Base-by-base conservation (phyloP, 345 rosid genomes). In the Melastoma malabathricum region DNA sequence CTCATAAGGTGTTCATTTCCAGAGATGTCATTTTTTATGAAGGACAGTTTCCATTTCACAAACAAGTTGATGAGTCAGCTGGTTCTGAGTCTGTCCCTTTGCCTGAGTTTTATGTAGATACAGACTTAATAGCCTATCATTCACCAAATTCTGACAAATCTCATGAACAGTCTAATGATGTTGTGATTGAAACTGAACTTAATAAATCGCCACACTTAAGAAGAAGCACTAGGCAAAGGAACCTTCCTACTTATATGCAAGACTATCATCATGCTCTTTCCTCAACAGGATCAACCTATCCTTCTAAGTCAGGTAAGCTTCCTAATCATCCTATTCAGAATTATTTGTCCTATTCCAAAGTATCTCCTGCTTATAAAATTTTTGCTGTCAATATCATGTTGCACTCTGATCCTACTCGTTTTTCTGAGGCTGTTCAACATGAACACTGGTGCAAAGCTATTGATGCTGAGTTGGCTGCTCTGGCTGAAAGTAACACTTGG, bases 401-500 rank as follows among this genome's bases (percentile, higher is more conserved):
- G 15, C 46, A 43, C 4, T 4, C 4, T 43, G 46, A 43, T 12
- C 46, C 46, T 3, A 43, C 13, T 19, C 10, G 12, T 18, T 47
- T 15, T 47, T 13, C 1, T 2, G 7, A 52, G 16, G 52, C 29
- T 13, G 16, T 52, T 23, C 16, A 14, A 52, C 4, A 3, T n/a
- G 12, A 15, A 39, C 22, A n/a, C 3, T 29, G 46, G 9, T 13
- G 25, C 2, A 17, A 13, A 1, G 41, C 41, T 34, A 50, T 50
- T 2, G 13, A 20, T 50, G 10, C 15, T 10, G 41, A 20, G 13
- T 9, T 2, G 13, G 3, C 6, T 6, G 20, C 9, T 39, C 20
- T 57, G 15, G 23, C 17, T n/a, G 15, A 31, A 6, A 57, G 31
- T 47, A 0, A 20, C 4, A 48, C 52, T 25, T 57, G 61, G 61